Percentiles rank a stretch among this genome's conserved stretches.
phyloP scores from a whole-genome alignment of 345 rosid genomes.

The Salix caprea region DNA sequence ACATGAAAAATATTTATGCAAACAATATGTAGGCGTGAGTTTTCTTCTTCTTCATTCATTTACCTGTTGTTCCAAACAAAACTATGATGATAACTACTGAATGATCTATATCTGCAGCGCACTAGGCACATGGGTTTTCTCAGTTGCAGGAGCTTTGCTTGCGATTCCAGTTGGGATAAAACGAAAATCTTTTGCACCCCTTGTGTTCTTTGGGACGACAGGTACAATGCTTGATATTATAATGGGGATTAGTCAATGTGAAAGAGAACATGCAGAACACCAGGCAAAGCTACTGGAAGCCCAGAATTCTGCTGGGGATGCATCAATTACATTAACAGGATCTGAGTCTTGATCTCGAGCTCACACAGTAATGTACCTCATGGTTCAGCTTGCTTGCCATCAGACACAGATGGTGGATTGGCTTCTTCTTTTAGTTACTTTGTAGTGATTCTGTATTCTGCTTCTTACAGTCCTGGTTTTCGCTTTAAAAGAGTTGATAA shows the following conservation, averaged over 20 bases:
- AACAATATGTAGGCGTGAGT: too few species aligned
- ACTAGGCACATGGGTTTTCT: slow-evolving; percentile 92
- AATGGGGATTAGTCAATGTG: slow-evolving; percentile 81
- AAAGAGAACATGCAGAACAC: slow-evolving; percentile 95
- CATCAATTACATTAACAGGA: slow-evolving; percentile 19
- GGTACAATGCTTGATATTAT: slow-evolving; percentile 96
- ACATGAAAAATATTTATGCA: background rate
- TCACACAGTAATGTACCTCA: background rate
- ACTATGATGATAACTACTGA: background rate
- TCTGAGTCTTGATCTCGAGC: slow-evolving; percentile 1
- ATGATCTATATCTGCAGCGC: slow-evolving; percentile 50
- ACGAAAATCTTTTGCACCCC: slow-evolving; percentile 79
- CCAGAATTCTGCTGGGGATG: slow-evolving; percentile 38
- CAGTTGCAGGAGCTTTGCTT: slow-evolving; percentile 73
- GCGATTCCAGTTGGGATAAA: slow-evolving; percentile 94
- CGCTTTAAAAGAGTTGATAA: background rate
- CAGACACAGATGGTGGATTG: background rate
- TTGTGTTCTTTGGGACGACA: slow-evolving; percentile 92
- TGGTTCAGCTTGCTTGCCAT: background rate
- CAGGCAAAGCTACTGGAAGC: slow-evolving; percentile 78
- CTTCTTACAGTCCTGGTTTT: background rate
- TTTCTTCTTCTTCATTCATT: background rate
- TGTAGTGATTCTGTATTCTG: background rate
- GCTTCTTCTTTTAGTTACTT: background rate
- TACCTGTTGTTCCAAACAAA: background rate